These are phyloP conservation scores for Guyanaporus albipodus DNA, from an alignment of 768 basidiomycete species.

Conservation along the genomic window DNA sequence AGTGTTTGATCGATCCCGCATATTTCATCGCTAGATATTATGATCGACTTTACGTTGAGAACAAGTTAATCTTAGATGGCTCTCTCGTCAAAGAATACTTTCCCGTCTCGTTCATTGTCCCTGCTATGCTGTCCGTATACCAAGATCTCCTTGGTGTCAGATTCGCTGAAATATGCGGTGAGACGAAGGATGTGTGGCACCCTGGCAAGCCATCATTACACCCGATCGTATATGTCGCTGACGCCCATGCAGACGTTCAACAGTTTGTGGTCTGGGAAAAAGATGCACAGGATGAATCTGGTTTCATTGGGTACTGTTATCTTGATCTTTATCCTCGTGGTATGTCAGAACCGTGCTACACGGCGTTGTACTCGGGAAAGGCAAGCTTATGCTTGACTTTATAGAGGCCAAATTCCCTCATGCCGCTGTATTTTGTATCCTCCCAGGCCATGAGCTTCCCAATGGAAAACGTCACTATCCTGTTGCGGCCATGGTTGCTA, in stretches of 20 bases:
- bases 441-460: conserved; percentile 55
- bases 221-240: neutral
- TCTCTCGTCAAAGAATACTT: conserved; percentile 82
- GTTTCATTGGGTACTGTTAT: conserved; percentile 80
- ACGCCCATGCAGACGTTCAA: conserved; percentile 56
- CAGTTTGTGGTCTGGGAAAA: conserved; percentile 81
- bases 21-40: conserved; percentile 21
- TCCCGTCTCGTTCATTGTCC: conserved; percentile 76
- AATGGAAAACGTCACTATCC: conserved; percentile 67
- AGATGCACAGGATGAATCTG: conserved; percentile 61
- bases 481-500: conserved; percentile 79
- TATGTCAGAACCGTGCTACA: conserved; percentile 27
- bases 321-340: conserved; percentile 83
- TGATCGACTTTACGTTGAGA: conserved; percentile 46
- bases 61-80: conserved; percentile 63
- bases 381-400: neutral
- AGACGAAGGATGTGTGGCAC: conserved; percentile 70
- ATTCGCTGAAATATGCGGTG: conserved; percentile 51
- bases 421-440: conserved; percentile 76
- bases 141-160: conserved; percentile 72
- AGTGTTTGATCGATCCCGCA: neutral
- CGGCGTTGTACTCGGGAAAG: too few species aligned
- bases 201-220: conserved; percentile 44
- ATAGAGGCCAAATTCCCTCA: conserved; percentile 74
- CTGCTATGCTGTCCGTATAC: conserved; percentile 75